Evolutionary conservation across 305 asterid species (phyloP), one percentile per base, ranked within the genome.

Genomic region (Fraxinus velutina): DNA sequence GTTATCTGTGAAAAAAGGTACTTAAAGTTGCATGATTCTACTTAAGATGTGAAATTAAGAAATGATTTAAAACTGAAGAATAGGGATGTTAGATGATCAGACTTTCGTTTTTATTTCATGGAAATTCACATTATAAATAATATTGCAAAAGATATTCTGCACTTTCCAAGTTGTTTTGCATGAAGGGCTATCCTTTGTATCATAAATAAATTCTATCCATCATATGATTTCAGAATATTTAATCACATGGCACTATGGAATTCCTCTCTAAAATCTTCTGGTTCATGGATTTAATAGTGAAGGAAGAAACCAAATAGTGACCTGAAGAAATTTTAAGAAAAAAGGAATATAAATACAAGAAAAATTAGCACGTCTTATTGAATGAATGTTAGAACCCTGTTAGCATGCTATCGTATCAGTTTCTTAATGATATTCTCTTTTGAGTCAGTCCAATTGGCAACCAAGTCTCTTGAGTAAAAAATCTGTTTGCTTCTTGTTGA

Each of bases 1-100:
- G 78, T 13, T 68, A 24, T 78, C 85, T 82, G 85, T 47, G 52
- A 80, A 66, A 15, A 57, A 9, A 27, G 30, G 50, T 17, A 60
- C 32, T 17, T 73, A 71, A 44, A 4, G 42, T 12, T 29, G 6
- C 2, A 62, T 70, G 60, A 50, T 50, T 50, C 60, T 15, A 39
- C 29, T 75, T 24, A 64, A 64, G 34, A 64, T 24, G 72, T 19
- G 32, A 62, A 19, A 62, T 19, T 17, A 19, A 62, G 13, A 22
- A 22, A 6, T 60, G 70, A 60, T 6, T 22, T 62, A 62, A 62
- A 62, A 62, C 32, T 62, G 71, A 62, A 21, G 71, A 62, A 22
- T 15, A 2, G 32, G 71, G 30, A 7, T 60, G 29, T 60, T 60
- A 60, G 12, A 60, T 60, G 71, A 60, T 60, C 24, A 21, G 15